Evolutionary conservation across 148 eudicot genomes (phyloP), one percentile per base, ranked within the genome.

Genomic region (Fagopyrum esculentum): DNA sequence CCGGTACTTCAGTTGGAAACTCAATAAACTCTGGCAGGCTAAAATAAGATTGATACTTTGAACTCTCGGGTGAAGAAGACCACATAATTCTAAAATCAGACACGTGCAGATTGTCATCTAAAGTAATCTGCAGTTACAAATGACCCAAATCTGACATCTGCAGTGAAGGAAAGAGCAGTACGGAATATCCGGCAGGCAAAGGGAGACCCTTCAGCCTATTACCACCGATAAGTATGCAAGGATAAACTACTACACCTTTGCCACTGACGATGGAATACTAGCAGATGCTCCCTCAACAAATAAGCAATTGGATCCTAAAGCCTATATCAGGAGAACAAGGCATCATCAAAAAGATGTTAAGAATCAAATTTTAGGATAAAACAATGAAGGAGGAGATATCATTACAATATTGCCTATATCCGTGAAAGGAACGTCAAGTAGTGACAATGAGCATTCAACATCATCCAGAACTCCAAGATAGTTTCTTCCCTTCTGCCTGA

Each of bases 231-330:
- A 10, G 47, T 35, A 63, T 63, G 69, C 69, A 63, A 63, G 40
- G 45, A 12, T 12, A 35, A 63, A 63, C 45, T 17, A 56, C 26
- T 11, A 63, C 46, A 94, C 98, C 97, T 91, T 94, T 74, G 98
- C 98, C 80, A 94, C 86, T 56, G 98, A 89, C 73, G 82, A 74
- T 57, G 98, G 97, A 86, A 81, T 88, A 75, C 79, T 79, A 51
- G 89, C 96, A 80, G 98, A 90, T 74, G 87, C 98, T 22, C 96
- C 98, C 87, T 90, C 98, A 73, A 94, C 81, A 76, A 86, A 90
- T 57, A 94, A 77, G 85, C 89, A 85, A 30, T 81, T 72, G 55
- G 6, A 35, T 71, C 91, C 71, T 5, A 76, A 82, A 73, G 78
- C 81, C 98, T 94, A 85, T 78, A 77, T 71, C 52, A 46, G 40